phyloP scores from a whole-genome alignment of 768 basidiomycete genomes.

The Tulasnella sp. region DNA sequence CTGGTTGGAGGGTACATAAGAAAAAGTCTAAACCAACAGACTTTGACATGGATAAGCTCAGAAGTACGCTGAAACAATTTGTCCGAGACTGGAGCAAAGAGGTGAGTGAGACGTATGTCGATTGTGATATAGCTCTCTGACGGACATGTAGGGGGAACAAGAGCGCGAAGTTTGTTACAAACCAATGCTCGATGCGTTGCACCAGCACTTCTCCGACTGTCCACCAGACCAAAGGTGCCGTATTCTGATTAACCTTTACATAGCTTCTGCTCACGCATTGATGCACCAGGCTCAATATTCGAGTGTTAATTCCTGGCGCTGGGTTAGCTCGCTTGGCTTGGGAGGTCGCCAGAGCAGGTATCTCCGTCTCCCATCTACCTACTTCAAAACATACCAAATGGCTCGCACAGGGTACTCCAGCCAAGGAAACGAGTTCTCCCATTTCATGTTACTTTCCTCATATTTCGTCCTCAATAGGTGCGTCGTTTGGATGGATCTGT shows the following conservation, averaged over 20 bases:
- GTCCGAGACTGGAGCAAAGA: slow-evolving; percentile 88
- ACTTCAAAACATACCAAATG: neutral
- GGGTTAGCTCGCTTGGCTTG: slow-evolving; percentile 81
- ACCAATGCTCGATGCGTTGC: slow-evolving; percentile 67
- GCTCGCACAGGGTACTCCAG: slow-evolving; percentile 58
- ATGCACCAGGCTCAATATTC: slow-evolving; percentile 37
- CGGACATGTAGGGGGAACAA: slow-evolving; percentile 42
- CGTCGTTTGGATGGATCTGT: slow-evolving; percentile 17
- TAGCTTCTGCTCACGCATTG: neutral
- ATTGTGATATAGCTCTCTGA: no score
- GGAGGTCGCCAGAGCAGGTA: slow-evolving; percentile 75
- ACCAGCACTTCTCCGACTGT: slow-evolving; percentile 47
- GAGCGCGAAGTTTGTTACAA: slow-evolving; percentile 73
- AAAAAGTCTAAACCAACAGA: slow-evolving; percentile 43
- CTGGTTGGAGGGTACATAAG: slow-evolving; percentile 18
- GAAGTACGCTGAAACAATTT: slow-evolving; percentile 85
- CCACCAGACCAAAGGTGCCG: slow-evolving; percentile 47
- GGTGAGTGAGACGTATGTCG: slow-evolving; percentile 26
- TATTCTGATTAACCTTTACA: neutral
- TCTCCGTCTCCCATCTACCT: slow-evolving; percentile 8
- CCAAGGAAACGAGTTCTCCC: slow-evolving; percentile 92
- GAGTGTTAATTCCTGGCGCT: slow-evolving; percentile 81
- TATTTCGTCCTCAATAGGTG: slow-evolving; percentile 81
- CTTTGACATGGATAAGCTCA: slow-evolving; percentile 77
- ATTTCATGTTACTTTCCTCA: slow-evolving; percentile 87